Evolutionary conservation across 495 filamentous ascomycete genomes (phyloP).

Genomic region (Annulohypoxylon stygium): DNA sequence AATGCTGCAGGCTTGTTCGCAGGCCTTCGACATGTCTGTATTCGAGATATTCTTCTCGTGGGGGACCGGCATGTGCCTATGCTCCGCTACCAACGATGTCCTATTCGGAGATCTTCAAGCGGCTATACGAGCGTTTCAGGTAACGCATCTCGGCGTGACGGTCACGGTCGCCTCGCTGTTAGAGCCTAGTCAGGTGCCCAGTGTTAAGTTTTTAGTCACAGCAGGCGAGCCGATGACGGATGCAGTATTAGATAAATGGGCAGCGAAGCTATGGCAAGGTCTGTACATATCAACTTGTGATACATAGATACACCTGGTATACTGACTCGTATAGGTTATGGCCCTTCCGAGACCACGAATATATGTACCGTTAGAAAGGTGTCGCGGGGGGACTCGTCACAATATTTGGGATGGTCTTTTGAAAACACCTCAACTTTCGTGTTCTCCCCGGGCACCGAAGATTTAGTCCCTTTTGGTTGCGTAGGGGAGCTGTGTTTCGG

Average conservation of each 20-base stretch:
- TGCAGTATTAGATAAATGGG: constrained; percentile 74
- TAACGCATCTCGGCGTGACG: constrained; percentile 84
- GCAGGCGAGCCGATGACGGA: constrained; percentile 79
- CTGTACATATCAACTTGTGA: constrained; percentile 12
- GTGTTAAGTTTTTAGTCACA: constrained; percentile 74
- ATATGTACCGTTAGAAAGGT: constrained; percentile 75
- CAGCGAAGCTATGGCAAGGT: constrained; percentile 75
- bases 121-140: constrained; percentile 65
- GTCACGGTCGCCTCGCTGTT: constrained; percentile 80
- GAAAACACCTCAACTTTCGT: constrained; percentile 80
- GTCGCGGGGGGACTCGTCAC: constrained; percentile 63
- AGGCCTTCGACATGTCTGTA: constrained; percentile 82
- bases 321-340: constrained; percentile 66
- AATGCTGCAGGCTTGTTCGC: constrained; percentile 78
- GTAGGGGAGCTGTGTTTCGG: constrained; percentile 86
- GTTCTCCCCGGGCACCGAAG: constrained; percentile 57
- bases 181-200: constrained; percentile 70
- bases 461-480: constrained; percentile 71
- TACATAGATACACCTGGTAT: background rate
- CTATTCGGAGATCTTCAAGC: constrained; percentile 73
- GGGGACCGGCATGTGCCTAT: constrained; percentile 78
- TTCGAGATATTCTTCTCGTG: constrained; percentile 87
- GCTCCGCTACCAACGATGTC: constrained; percentile 73
- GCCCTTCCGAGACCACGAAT: constrained; percentile 79
- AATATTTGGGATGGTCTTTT: constrained; percentile 73